Conservation (phyloP, 2,329 filamentous ascomycete genomes). For the Akanthomyces lecanii region DNA sequence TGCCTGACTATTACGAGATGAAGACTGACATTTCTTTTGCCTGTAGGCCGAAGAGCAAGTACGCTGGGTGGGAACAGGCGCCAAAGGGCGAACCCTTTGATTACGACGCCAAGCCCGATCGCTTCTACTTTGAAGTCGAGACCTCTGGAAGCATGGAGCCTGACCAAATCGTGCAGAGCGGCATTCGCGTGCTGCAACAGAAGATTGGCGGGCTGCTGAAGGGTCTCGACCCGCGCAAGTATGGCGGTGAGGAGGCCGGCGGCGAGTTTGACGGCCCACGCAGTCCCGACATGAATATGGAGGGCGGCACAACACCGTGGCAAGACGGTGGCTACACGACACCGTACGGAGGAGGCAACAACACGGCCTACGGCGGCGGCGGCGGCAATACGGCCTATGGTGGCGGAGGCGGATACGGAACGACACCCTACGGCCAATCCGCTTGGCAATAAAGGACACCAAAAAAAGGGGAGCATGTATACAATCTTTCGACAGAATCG, state of each 20-base stretch:
- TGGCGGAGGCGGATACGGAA: slow-evolving; percentile 31
- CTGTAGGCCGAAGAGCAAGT: slow-evolving; percentile 72
- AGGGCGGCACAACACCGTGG: slow-evolving; percentile 52
- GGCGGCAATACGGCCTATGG: slow-evolving; percentile 34
- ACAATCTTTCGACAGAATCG: not conserved
- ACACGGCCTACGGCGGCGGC: slow-evolving; percentile 57
- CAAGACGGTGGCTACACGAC: slow-evolving; percentile 65
- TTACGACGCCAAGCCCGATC: slow-evolving; percentile 77
- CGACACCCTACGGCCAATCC: slow-evolving; percentile 44
- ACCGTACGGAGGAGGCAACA: slow-evolving; percentile 54
- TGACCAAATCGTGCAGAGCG: slow-evolving; percentile 82
- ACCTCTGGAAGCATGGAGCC: slow-evolving; percentile 83
- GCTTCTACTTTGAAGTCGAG: slow-evolving; percentile 94
- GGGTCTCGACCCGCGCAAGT: slow-evolving; percentile 43
- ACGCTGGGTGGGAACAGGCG: slow-evolving; percentile 73
- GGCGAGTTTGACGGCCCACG: slow-evolving; percentile 60
- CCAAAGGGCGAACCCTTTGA: slow-evolving; percentile 85
- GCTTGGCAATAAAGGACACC: slow-evolving; percentile 41
- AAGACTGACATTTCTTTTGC: not conserved
- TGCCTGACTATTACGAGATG: not conserved
- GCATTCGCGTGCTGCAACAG: slow-evolving; percentile 81
- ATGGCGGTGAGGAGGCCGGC: slow-evolving; percentile 49
- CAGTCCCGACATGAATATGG: slow-evolving; percentile 61
- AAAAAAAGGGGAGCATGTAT: not conserved
- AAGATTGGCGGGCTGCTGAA: slow-evolving; percentile 81